A percentile compares a stretch with the other conserved stretches of the same genome.
Evolutionary conservation across 495 filamentous ascomycete genomes (phyloP).

Genomic region (Penicillium dipodomyicola): DNA sequence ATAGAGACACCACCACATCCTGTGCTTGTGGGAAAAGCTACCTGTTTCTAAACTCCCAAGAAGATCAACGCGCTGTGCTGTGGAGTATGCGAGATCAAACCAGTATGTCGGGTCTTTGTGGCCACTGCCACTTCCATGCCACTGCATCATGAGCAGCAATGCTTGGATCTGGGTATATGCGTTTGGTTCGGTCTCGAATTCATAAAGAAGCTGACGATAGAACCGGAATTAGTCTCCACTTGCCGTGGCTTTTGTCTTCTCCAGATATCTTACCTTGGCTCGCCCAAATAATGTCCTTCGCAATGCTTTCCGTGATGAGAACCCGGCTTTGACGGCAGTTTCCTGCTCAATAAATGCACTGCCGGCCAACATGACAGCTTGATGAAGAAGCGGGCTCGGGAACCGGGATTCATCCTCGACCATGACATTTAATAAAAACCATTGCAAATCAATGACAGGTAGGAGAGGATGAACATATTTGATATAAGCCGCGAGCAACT

Average conservation of each 20-base stretch:
- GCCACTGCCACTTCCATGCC: slow-evolving; percentile 7
- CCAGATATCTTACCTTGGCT: not conserved
- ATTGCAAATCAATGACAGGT: slow-evolving; percentile 9
- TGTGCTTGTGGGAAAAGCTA: slow-evolving; percentile 11
- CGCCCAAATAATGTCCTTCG: slow-evolving; percentile 5
- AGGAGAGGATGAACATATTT: slow-evolving; percentile 13
- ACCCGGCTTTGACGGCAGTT: not conserved
- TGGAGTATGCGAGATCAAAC: slow-evolving; percentile 12
- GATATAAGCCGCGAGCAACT: slow-evolving; percentile 9
- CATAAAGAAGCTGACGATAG: slow-evolving; percentile 5
- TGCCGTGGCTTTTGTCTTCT: not conserved
- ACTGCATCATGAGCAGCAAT: slow-evolving; percentile 11
- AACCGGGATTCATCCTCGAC: slow-evolving; percentile 8
- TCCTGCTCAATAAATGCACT: slow-evolving; percentile 10
- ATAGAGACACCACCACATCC: slow-evolving; percentile 15
- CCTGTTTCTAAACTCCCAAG: slow-evolving; percentile 2
- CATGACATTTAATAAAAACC: slow-evolving; percentile 7
- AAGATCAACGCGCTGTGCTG: slow-evolving; percentile 8
- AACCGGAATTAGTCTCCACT: not conserved
- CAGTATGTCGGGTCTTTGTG: slow-evolving; percentile 11
- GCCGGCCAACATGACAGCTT: slow-evolving; percentile 8
- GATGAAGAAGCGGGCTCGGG: slow-evolving; percentile 7
- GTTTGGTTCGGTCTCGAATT: slow-evolving; percentile 8
- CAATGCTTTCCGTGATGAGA: slow-evolving; percentile 3
- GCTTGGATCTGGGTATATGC: slow-evolving; percentile 13